These are phyloP conservation scores for Saturnispora halmiae DNA, from an alignment of 805 yeast species.

Conservation along the genomic window DNA sequence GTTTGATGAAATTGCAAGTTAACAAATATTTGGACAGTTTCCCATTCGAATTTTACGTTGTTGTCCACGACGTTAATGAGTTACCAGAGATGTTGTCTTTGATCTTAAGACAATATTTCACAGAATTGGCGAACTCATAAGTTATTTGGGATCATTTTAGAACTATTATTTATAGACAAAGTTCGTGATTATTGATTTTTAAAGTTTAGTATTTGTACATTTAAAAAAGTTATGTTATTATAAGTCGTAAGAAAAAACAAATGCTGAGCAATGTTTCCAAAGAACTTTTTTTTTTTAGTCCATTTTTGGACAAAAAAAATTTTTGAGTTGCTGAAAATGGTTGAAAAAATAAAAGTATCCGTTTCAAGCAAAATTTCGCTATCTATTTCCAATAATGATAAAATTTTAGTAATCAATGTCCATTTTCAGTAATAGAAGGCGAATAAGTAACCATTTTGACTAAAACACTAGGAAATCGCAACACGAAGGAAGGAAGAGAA, in stretches of 20 bases:
- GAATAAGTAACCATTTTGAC: not conserved
- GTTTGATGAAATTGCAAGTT: conserved; percentile 65
- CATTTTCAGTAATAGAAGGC: not conserved
- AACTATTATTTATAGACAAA: not conserved
- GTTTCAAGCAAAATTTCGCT: not conserved
- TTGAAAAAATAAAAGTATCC: too few species aligned
- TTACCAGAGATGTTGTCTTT: conserved; percentile 85
- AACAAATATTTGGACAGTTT: conserved; percentile 81
- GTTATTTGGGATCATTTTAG: not conserved
- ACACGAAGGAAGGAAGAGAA: too few species aligned
- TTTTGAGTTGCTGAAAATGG: too few species aligned
- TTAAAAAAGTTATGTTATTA: not conserved
- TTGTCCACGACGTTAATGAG: conserved; percentile 81
- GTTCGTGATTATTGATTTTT: not conserved
- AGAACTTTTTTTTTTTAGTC: too few species aligned
- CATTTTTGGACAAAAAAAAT: too few species aligned
- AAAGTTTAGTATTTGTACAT: not conserved
- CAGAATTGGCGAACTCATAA: conserved; percentile 42
- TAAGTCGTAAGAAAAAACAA: not conserved
- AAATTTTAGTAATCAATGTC: not conserved
- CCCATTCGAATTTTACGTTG: conserved; percentile 96
- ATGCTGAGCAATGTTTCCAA: too few species aligned
- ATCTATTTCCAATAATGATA: too few species aligned
- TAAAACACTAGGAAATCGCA: too few species aligned
- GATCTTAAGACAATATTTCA: conserved; percentile 85